These are phyloP conservation scores for Loxodes magnus DNA, from an alignment of 73 alveolate genomes.

Conservation along the genomic window DNA sequence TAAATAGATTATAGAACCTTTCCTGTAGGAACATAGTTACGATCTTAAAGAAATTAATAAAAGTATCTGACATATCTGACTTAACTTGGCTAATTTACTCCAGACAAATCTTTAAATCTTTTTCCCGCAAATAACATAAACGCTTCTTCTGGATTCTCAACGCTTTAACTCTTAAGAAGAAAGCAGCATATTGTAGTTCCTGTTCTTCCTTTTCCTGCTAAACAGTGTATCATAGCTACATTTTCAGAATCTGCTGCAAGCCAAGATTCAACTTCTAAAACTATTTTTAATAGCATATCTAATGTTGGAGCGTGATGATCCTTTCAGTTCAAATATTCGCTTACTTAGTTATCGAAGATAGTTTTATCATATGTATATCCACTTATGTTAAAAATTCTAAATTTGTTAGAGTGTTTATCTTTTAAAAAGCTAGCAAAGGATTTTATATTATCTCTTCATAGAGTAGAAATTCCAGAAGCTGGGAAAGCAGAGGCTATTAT, in stretches of 20 bases:
- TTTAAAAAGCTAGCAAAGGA: not conserved
- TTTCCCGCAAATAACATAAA: slow-evolving; percentile 36
- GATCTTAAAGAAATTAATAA: slow-evolving; percentile 24
- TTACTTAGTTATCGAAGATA: not conserved
- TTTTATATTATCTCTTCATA: slow-evolving; percentile 59
- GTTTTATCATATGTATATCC: slow-evolving; percentile 1
- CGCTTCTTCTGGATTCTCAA: slow-evolving; percentile 49
- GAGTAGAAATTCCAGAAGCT: slow-evolving; percentile 60
- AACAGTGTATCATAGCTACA: slow-evolving; percentile 23
- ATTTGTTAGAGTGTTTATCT: not conserved
- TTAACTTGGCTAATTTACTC: slow-evolving; percentile 49
- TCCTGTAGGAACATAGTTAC: no score
- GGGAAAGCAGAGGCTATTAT: slow-evolving; percentile 77
- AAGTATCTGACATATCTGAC: slow-evolving; percentile 46
- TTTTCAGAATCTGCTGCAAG: not conserved
- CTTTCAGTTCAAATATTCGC: not conserved
- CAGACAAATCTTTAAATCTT: slow-evolving; percentile 41
- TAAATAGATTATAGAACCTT: no score
- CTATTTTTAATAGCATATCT: not conserved
- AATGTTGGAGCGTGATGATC: slow-evolving; percentile 5
- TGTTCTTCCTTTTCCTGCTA: slow-evolving; percentile 89
- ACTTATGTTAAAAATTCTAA: not conserved
- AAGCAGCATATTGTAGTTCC: slow-evolving; percentile 84
- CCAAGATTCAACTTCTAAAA: not conserved
- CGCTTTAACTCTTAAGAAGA: slow-evolving; percentile 41